Base-by-base conservation (phyloP, 257 asterid genomes). In the Haberlea rhodopensis region DNA sequence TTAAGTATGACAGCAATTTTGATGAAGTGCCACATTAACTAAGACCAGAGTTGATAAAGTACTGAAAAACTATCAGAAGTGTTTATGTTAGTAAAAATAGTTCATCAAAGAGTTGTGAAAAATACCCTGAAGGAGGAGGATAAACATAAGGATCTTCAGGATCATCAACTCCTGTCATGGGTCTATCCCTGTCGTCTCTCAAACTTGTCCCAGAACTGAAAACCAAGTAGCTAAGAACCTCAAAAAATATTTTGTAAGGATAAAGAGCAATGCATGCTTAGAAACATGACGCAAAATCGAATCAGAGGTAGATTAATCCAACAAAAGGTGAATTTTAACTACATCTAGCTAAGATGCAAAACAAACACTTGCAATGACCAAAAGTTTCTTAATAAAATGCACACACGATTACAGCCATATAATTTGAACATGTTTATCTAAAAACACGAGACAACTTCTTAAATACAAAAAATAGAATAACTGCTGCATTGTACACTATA, bases 121-220 rank as follows among this genome's bases (percentile, higher is more conserved):
- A 53, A 28, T 75, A 79, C 83, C 83, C 78, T 55, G 78, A 66
- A 5, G 64, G 70, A 27, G 46, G 25, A 53, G 58, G 21, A 58
- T 23, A 16, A 64, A 5, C 19, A 8, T 56, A 46, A 32, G 60
- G 68, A 18, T 60, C 61, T 22, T 27, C 43, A 7, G 73, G 73
- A 23, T 68, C 51, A 24, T 74, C 16, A 31, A 43, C 58, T 57
- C 59, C 64, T n/a, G 9, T n/a, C 10, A 56, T 22, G 22, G 66
- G 53, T 22, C 29, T 63, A 29, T 31, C 40, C 61, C 67, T 60
- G 4, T 68, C 31, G 18, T 68, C 73, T 34, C 73, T 60, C 62
- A 69, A 52, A n/a, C 27, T 40, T 2, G 51, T 9, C 24, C 56
- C 71, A 21, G 73, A 52, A 49, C 73, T 70, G 40, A 55, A 73